Percentiles rank a stretch among this genome's conserved stretches.
phyloP scores from a whole-genome alignment of 495 filamentous ascomycete species.

The Aspergillus haitiensis region DNA sequence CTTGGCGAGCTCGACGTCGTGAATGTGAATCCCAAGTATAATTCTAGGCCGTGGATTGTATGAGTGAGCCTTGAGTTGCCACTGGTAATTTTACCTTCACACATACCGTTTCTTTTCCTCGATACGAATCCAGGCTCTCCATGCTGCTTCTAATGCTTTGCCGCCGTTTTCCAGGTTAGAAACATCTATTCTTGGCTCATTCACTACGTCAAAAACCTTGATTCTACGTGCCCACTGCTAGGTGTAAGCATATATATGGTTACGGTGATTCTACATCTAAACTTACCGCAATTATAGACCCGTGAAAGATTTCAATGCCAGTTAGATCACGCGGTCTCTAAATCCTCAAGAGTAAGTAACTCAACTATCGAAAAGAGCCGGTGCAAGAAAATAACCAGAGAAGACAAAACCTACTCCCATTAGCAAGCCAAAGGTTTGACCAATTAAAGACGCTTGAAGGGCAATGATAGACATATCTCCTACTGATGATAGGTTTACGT shows the following conservation, averaged over 20 bases:
- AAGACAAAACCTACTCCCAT: conserved; percentile 23
- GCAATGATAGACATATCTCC: conserved; percentile 16
- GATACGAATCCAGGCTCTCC: conserved; percentile 19
- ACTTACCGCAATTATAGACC: conserved; percentile 32
- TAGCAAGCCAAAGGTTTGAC: conserved; percentile 40
- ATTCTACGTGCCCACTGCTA: conserved; percentile 10
- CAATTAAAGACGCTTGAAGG: conserved; percentile 37
- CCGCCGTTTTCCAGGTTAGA: conserved; percentile 3
- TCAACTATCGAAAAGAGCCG: too few species aligned
- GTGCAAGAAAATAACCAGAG: background rate
- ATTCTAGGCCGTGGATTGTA: conserved; percentile 9
- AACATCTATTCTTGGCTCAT: conserved; percentile 11
- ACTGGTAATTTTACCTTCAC: background rate
- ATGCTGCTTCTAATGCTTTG: conserved; percentile 23
- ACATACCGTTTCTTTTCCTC: conserved; percentile 28
- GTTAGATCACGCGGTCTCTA: conserved; percentile 29
- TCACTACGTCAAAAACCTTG: conserved; percentile 1
- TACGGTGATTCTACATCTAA: background rate
- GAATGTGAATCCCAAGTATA: conserved; percentile 29
- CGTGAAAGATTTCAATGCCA: conserved; percentile 37
- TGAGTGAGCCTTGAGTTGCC: too few species aligned
- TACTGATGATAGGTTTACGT: conserved; percentile 11
- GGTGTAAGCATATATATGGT: background rate
- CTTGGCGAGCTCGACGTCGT: conserved; percentile 34
- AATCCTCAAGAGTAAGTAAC: background rate